Percentiles rank a stretch among this genome's conserved stretches.
phyloP scores from a whole-genome alignment of 208 protist genomes.

The Leishmania arabica region DNA sequence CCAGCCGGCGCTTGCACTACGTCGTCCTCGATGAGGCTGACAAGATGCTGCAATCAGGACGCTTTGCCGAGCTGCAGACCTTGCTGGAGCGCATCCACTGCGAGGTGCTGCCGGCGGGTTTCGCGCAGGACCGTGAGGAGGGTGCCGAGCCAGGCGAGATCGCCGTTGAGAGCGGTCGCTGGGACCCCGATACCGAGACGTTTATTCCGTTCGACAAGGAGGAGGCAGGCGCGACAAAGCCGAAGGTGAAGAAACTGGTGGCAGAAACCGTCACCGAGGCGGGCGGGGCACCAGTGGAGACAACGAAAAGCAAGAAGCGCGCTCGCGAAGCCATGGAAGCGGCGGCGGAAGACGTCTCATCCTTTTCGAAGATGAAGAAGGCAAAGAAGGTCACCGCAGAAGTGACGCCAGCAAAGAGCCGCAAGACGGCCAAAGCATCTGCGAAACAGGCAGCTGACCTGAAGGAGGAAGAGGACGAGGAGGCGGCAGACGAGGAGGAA shows the following conservation, averaged over 20 bases:
- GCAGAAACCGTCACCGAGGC: not conserved
- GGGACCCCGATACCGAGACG: slow-evolving; percentile 67
- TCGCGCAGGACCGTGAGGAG: slow-evolving; percentile 78
- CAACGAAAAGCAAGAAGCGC: slow-evolving; percentile 17
- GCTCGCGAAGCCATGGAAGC: not conserved
- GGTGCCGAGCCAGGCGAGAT: slow-evolving; percentile 54
- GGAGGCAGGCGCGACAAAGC: slow-evolving; percentile 8
- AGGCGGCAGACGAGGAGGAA: slow-evolving; percentile 26
- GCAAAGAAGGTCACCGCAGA: not conserved
- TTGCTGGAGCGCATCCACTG: slow-evolving; percentile 97
- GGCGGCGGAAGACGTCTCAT: not conserved
- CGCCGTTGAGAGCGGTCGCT: slow-evolving; percentile 62
- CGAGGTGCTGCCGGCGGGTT: slow-evolving; percentile 81
- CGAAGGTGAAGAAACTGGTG: not conserved
- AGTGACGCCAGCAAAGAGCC: slow-evolving; percentile 8
- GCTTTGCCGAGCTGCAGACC: slow-evolving; percentile 97
- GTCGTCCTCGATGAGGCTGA: slow-evolving; percentile 99
- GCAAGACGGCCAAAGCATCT: slow-evolving; percentile 25
- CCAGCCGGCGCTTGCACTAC: slow-evolving; percentile 92
- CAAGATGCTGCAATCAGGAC: slow-evolving; percentile 97
- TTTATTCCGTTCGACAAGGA: slow-evolving; percentile 75
- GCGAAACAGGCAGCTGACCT: not conserved
- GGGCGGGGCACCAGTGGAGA: slow-evolving; percentile 3
- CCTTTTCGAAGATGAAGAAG: slow-evolving; percentile 24
- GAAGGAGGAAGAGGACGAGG: slow-evolving; percentile 15